Evolutionary conservation across 805 yeast genomes (phyloP).

Genomic region (Candida germanica): DNA sequence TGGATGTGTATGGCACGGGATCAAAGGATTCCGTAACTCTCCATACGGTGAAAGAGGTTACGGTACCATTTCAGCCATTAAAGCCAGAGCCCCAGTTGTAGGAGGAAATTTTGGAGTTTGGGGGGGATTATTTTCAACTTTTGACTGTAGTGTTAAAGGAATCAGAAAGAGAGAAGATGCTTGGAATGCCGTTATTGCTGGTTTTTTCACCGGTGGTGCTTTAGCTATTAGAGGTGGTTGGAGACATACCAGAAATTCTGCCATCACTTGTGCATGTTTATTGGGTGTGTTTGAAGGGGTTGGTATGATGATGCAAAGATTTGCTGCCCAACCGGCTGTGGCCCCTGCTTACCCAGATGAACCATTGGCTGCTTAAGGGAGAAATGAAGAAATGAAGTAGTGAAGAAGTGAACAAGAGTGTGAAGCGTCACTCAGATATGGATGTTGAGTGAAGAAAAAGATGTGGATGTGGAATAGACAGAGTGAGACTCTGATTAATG

Average conservation of each 20-base stretch:
- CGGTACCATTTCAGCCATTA: slow-evolving; percentile 87
- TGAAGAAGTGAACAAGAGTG: no score
- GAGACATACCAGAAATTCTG: slow-evolving; percentile 93
- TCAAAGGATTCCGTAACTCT: slow-evolving; percentile 97
- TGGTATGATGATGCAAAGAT: slow-evolving; percentile 91
- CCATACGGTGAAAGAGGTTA: slow-evolving; percentile 93
- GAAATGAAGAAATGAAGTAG: no score
- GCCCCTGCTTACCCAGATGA: slow-evolving; percentile 48
- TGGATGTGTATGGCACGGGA: slow-evolving; percentile 98
- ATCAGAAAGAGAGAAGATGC: slow-evolving; percentile 98
- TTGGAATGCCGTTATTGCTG: slow-evolving; percentile 96
- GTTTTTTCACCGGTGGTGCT: slow-evolving; percentile 97
- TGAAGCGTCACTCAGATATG: no score
- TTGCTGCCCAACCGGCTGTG: slow-evolving; percentile 68
- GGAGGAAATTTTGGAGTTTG: slow-evolving; percentile 99
- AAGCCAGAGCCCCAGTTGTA: slow-evolving; percentile 95
- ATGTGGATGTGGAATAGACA: no score
- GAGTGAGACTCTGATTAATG: no score
- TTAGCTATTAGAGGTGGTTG: slow-evolving; percentile 98
- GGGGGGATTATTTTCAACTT: slow-evolving; percentile 97
- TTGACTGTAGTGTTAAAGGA: slow-evolving; percentile 93
- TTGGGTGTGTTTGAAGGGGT: slow-evolving; percentile 98
- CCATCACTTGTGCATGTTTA: slow-evolving; percentile 95
- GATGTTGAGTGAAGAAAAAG: no score
- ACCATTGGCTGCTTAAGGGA: slow-evolving; percentile 33